These are phyloP conservation scores for Pelargonium fulgidum DNA, from an alignment of 441 rosid species.

Conservation along the genomic window DNA sequence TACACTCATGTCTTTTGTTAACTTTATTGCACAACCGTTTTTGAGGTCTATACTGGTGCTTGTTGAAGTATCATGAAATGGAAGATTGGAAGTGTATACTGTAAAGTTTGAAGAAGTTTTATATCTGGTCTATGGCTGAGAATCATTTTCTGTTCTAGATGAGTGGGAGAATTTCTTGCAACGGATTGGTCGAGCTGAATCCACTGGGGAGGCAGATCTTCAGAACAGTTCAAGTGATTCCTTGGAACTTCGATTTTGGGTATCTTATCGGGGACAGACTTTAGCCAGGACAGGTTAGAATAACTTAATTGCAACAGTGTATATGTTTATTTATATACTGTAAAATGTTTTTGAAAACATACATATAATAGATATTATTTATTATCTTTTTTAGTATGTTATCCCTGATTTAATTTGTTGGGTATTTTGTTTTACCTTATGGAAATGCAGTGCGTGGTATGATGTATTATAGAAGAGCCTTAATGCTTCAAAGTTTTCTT, in stretches of 20 bases:
- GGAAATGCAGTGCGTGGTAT: slow-evolving; percentile 87
- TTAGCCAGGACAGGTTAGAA: slow-evolving; percentile 80
- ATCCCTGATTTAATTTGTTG: neutral
- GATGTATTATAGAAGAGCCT: slow-evolving; percentile 99
- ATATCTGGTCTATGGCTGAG: neutral
- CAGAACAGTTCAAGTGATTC: slow-evolving; percentile 59
- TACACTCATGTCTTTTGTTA: neutral
- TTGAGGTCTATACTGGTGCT: neutral
- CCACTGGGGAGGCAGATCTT: slow-evolving; percentile 61
- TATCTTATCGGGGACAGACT: slow-evolving; percentile 98
- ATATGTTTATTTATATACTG: neutral
- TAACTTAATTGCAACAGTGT: neutral
- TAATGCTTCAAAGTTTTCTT: slow-evolving; percentile 86
- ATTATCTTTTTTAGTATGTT: neutral
- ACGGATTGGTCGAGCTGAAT: slow-evolving; percentile 94
- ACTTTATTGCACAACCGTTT: neutral
- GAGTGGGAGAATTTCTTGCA: slow-evolving; percentile 98
- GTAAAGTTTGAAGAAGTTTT: too few relatives aligned
- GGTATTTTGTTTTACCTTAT: neutral
- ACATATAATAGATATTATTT: too few relatives aligned
- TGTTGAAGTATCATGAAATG: neutral
- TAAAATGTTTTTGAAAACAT: neutral
- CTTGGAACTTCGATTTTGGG: slow-evolving; percentile 98
- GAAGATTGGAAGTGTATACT: neutral
- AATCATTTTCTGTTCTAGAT: slow-evolving; percentile 32